A percentile compares a stretch with the other conserved stretches of the same genome.
Conservation (phyloP, 2,329 filamentous ascomycete genomes). For the Gaeumannomyces sp. region DNA sequence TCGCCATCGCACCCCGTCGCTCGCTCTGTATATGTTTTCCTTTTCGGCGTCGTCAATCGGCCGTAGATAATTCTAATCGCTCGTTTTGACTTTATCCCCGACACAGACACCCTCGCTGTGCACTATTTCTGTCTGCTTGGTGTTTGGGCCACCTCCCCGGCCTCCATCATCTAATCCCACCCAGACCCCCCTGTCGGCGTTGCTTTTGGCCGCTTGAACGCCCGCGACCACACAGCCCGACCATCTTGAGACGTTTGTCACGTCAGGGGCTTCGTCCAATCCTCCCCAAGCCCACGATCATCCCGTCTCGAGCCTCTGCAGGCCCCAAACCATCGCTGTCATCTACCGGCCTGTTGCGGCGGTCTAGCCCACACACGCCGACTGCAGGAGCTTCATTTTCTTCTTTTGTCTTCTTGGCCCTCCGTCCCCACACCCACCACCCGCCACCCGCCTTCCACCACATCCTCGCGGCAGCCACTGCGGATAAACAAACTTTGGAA, state of each 20-base stretch:
- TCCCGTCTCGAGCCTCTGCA: background rate
- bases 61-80: background rate
- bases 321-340: background rate
- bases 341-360: background rate
- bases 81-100: background rate
- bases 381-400: no score
- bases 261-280: constrained; percentile 3
- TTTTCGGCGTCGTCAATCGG: background rate
- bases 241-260: constrained; percentile 3
- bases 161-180: background rate
- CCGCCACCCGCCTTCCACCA: background rate
- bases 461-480: no score
- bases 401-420: background rate
- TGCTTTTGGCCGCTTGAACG: background rate
- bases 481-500: background rate
- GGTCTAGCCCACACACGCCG: background rate
- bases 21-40: background rate
- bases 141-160: background rate
- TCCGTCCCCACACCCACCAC: background rate
- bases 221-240: background rate
- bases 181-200: background rate
- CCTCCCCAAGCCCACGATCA: background rate
- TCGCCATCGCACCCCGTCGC: background rate
- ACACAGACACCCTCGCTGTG: background rate
- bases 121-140: background rate